Evolutionary conservation across 805 yeast genomes (phyloP), one percentile per base, ranked within the genome.

Genomic region (Lipomyces starkeyi): DNA sequence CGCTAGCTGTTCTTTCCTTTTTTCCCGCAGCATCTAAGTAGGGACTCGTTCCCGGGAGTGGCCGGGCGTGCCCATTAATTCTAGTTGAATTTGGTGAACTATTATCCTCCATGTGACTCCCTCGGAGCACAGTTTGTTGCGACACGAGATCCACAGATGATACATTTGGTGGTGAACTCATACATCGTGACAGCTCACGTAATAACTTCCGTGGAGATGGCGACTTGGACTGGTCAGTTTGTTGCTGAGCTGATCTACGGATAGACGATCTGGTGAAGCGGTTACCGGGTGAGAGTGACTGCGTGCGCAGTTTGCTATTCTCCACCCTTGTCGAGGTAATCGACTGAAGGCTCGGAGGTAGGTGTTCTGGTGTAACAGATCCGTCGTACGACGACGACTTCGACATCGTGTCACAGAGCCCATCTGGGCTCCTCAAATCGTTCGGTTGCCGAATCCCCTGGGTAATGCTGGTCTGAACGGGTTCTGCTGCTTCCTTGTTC

Each of bases 141-240:
- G 17, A 1, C 34, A 13, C 9, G 1, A n/a, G 27, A 11, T 2
- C 56, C n/a, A 9, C 56, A 22, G 27, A 25, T 14, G 56, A 53
- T 25, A 53, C 8, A 29, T 14, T 53, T 25, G 56, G 56, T 29
- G 56, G 56, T 25, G 56, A 53, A 53, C 56, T 53, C 32, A 25
- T 53, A 22, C 56, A 53, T 25, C 56, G 56, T 29, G 56, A 53
- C 11, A 53, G 34, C 3, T 53, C 56, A 9, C 56, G 56, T 13
- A 53, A 29, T 22, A 53, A 29, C 56, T 53, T 53, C 11, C 56
- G 32, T 14, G 56, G 56, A 13, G 56, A 53, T 22, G 56, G 56
- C 34, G 56, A 22, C 22, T 53, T 25, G 17, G 11, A 13, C 56
- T 25, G 27, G 20, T 53, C 34, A 13, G 3, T 13, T 4, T 25